Percentiles rank a stretch among this genome's conserved stretches.
These are phyloP conservation scores for Urtica urens DNA, from an alignment of 306 rosid species.

Conservation along the genomic window DNA sequence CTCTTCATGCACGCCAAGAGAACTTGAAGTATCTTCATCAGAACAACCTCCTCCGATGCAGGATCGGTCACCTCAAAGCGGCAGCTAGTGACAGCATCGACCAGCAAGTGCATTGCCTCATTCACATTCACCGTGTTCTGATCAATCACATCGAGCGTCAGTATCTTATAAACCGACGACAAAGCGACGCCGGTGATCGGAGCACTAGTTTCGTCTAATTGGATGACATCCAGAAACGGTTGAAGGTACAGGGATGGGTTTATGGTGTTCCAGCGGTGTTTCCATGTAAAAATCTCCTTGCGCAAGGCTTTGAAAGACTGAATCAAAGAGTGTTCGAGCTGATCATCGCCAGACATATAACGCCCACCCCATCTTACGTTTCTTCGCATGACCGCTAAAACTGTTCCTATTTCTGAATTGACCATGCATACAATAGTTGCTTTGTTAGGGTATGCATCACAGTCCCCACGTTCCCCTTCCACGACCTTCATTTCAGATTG, in stretches of 20 bases:
- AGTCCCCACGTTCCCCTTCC: conserved; percentile 90
- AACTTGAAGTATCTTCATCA: conserved; percentile 93
- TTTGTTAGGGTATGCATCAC: conserved; percentile 47
- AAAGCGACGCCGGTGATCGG: conserved; percentile 87
- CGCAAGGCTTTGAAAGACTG: conserved; percentile 79
- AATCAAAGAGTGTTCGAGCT: conserved; percentile 81
- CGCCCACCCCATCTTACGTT: conserved; percentile 94
- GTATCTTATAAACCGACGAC: conserved; percentile 85
- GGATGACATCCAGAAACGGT: conserved; percentile 94
- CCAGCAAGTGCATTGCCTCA: conserved; percentile 88
- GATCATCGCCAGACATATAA: conserved; percentile 90
- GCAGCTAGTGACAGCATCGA: conserved; percentile 95
- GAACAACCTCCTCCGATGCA: conserved; percentile 85
- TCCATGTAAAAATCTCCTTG: conserved; percentile 79
- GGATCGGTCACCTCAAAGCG: conserved; percentile 94
- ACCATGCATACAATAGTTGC: conserved; percentile 80
- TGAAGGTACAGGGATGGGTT: conserved; percentile 75
- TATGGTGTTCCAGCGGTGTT: conserved; percentile 83
- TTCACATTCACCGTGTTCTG: conserved; percentile 73
- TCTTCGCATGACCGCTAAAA: conserved; percentile 93
- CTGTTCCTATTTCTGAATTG: conserved; percentile 91
- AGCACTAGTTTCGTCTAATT: conserved; percentile 93
- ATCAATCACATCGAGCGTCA: conserved; percentile 82
- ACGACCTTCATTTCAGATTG: conserved; percentile 62
- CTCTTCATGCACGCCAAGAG: conserved; percentile 94